These are phyloP conservation scores for Tolypocladium pustulatum DNA, from an alignment of 2,329 filamentous ascomycete genomes.

Conservation along the genomic window DNA sequence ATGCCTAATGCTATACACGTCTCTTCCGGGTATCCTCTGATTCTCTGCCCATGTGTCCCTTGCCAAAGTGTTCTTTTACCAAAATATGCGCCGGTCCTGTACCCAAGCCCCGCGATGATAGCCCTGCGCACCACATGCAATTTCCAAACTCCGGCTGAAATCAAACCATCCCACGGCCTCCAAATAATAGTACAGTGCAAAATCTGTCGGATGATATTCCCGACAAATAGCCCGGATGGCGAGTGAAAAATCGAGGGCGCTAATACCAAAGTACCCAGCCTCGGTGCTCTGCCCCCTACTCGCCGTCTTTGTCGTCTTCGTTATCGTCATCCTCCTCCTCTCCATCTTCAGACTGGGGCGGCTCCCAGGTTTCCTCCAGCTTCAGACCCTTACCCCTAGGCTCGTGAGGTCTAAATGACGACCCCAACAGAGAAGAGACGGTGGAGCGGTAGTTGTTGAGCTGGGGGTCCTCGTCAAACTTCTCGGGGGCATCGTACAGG, in stretches of 20 bases:
- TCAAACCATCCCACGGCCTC: background rate
- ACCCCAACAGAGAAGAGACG: slow-evolving; percentile 43
- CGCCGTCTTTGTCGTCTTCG: slow-evolving; percentile 20
- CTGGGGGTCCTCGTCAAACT: slow-evolving; percentile 35
- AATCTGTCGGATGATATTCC: background rate
- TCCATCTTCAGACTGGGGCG: slow-evolving; percentile 51
- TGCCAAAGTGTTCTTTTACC: background rate
- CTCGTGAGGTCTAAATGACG: slow-evolving; percentile 32
- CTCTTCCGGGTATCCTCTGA: background rate
- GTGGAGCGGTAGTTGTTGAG: slow-evolving; percentile 45
- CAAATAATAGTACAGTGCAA: background rate
- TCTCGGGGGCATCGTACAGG: slow-evolving; percentile 64
- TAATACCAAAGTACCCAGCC: background rate
- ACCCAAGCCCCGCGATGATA: background rate
- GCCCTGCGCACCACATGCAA: background rate
- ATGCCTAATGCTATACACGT: background rate
- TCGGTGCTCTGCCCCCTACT: slow-evolving; percentile 11
- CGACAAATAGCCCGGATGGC: background rate
- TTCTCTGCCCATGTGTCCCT: background rate
- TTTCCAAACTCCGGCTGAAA: background rate
- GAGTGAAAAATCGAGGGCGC: background rate
- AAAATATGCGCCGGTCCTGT: background rate
- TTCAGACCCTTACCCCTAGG: slow-evolving; percentile 64
- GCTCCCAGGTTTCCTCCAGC: slow-evolving; percentile 71
- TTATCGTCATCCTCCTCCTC: slow-evolving; percentile 38